Conservation (phyloP, 176 grass and related monocot species). For the Panicum miliaceum region DNA sequence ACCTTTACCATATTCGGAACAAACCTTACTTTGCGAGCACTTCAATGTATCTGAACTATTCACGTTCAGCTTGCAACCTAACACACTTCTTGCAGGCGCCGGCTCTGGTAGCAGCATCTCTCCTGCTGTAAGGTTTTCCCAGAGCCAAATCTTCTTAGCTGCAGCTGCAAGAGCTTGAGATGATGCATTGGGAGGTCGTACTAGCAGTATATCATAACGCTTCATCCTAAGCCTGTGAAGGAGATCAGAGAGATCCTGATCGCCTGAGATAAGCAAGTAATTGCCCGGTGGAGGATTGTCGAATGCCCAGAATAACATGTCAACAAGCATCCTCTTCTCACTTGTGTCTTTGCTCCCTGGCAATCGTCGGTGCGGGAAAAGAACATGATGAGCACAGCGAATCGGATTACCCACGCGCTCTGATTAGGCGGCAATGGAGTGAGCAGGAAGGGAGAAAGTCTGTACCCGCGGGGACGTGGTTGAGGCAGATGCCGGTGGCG, state of each 20-base stretch:
- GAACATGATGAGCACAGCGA: neutral
- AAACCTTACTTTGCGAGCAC: slow-evolving; percentile 12
- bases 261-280: slow-evolving; percentile 79
- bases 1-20: slow-evolving; percentile 28
- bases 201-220: slow-evolving; percentile 74
- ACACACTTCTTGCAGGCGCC: slow-evolving; percentile 36
- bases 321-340: slow-evolving; percentile 85
- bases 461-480: slow-evolving; percentile 74
- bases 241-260: slow-evolving; percentile 77
- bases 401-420: neutral
- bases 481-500: slow-evolving; percentile 81
- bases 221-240: slow-evolving; percentile 80
- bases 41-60: slow-evolving; percentile 39
- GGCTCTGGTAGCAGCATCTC: slow-evolving; percentile 41
- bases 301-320: slow-evolving; percentile 87
- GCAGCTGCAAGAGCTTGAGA: slow-evolving; percentile 62
- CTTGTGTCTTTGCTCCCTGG: slow-evolving; percentile 82
- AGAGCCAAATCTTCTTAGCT: slow-evolving; percentile 72
- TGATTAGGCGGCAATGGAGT: neutral
- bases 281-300: slow-evolving; percentile 87
- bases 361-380: neutral
- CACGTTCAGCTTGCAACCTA: slow-evolving; percentile 14
- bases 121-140: slow-evolving; percentile 65
- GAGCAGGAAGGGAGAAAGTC: neutral
- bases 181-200: slow-evolving; percentile 58